phyloP scores from a whole-genome alignment of 1,139 yeast genomes.

The Pneumocystis sp. region DNA sequence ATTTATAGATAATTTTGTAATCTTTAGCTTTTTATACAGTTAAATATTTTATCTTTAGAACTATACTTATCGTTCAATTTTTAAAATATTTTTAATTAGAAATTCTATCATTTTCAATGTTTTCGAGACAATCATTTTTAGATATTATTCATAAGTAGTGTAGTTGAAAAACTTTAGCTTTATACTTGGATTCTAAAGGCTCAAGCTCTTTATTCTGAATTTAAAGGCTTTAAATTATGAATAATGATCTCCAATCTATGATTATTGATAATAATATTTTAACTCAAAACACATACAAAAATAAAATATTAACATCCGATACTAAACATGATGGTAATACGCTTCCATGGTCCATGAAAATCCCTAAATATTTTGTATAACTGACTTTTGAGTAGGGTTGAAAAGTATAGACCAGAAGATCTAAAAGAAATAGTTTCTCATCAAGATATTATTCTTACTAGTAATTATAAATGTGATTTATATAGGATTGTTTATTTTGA shows the following conservation, averaged over 20 bases:
- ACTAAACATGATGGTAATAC: constrained; percentile 13
- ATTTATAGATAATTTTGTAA: not conserved
- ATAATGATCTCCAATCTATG: not conserved
- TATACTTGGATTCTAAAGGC: not conserved
- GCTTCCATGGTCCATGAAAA: constrained; percentile 21
- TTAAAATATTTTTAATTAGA: too few species aligned
- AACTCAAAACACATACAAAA: not conserved
- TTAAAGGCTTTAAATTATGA: not conserved
- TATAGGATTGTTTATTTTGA: not conserved
- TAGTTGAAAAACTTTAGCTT: not conserved
- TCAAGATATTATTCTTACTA: constrained; percentile 60
- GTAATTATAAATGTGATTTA: constrained; percentile 13
- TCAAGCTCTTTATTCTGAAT: not conserved
- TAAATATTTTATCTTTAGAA: not conserved
- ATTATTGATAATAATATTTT: not conserved
- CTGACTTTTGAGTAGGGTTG: constrained; percentile 43
- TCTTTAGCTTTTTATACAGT: not conserved
- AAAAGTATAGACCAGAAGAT: constrained; percentile 78
- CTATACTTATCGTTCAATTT: not conserved
- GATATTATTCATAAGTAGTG: not conserved
- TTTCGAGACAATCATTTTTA: not conserved
- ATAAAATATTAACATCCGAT: not conserved
- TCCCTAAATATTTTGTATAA: constrained; percentile 1
- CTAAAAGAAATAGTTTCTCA: constrained; percentile 88
- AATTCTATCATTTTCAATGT: too few species aligned